These are phyloP conservation scores for Leccinum fuscescens DNA, from an alignment of 1,284 basidiomycete species.

Conservation along the genomic window DNA sequence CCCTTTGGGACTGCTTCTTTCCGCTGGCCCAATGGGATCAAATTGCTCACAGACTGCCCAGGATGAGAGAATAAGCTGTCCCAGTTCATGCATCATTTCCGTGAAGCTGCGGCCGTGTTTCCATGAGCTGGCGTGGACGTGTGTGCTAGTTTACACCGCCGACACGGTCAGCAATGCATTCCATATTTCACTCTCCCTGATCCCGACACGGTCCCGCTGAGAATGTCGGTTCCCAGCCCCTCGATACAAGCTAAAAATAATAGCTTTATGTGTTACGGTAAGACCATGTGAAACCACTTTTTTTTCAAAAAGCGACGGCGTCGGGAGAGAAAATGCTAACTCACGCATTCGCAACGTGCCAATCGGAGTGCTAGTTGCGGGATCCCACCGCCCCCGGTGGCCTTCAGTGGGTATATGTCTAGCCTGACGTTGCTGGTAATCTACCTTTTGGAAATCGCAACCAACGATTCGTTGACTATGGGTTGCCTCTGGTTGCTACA, in stretches of 20 bases:
- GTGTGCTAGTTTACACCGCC: slow-evolving; percentile 15
- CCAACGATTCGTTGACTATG: not conserved
- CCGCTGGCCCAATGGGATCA: slow-evolving; percentile 4
- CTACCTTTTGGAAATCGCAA: not conserved
- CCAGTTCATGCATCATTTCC: not conserved
- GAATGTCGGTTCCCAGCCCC: not conserved
- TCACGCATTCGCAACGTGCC: not conserved
- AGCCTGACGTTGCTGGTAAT: not conserved
- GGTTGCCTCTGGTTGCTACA: no score
- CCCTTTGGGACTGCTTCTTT: not conserved
- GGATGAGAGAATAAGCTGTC: slow-evolving; percentile 20
- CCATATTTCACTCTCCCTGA: not conserved
- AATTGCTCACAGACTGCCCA: slow-evolving; percentile 14
- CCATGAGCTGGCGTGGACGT: slow-evolving; percentile 1
- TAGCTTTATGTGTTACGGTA: not conserved
- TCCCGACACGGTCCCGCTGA: not conserved
- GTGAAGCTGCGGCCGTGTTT: slow-evolving; percentile 1
- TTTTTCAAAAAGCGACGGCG: not conserved
- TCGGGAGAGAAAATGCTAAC: not conserved
- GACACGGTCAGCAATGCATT: not conserved
- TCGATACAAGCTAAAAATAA: not conserved
- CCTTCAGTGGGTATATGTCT: not conserved
- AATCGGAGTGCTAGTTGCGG: not conserved
- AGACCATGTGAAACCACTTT: not conserved
- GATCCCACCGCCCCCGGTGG: not conserved